These are phyloP conservation scores for Gastrodia elata DNA, from an alignment of 106 monocot genomes.

Conservation along the genomic window DNA sequence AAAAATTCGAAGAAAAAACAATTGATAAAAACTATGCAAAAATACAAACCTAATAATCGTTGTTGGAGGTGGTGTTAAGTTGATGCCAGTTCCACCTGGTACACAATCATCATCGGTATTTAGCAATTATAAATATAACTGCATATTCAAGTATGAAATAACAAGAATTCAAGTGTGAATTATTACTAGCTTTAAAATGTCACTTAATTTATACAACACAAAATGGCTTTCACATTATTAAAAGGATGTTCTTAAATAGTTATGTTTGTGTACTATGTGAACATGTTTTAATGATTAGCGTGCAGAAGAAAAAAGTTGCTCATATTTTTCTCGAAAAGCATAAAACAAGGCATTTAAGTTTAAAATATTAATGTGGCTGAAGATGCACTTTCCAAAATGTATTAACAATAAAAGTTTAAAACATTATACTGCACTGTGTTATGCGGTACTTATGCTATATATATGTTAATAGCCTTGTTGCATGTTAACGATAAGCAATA, in stretches of 20 bases:
- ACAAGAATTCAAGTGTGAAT: neutral
- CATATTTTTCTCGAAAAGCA: no score
- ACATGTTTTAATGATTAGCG: neutral
- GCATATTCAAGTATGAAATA: neutral
- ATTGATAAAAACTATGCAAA: neutral
- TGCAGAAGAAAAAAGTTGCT: no score
- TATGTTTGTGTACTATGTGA: neutral
- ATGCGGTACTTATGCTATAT: neutral
- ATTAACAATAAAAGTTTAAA: no score
- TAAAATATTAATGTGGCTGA: no score
- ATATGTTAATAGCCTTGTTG: neutral
- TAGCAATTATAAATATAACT: neutral
- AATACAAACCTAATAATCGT: slow-evolving; percentile 58
- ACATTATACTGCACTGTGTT: neutral
- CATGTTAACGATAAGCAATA: no score
- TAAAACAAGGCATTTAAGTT: no score
- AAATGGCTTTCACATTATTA: neutral
- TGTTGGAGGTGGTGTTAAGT: slow-evolving; percentile 82
- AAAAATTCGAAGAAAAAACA: neutral
- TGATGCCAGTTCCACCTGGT: slow-evolving; percentile 93
- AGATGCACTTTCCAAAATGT: no score
- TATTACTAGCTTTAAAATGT: neutral
- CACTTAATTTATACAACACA: neutral
- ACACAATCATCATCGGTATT: neutral
- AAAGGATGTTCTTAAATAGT: neutral